These are phyloP conservation scores for Colletotrichum nymphaeae DNA, from an alignment of 2,329 filamentous ascomycete genomes.

Conservation along the genomic window DNA sequence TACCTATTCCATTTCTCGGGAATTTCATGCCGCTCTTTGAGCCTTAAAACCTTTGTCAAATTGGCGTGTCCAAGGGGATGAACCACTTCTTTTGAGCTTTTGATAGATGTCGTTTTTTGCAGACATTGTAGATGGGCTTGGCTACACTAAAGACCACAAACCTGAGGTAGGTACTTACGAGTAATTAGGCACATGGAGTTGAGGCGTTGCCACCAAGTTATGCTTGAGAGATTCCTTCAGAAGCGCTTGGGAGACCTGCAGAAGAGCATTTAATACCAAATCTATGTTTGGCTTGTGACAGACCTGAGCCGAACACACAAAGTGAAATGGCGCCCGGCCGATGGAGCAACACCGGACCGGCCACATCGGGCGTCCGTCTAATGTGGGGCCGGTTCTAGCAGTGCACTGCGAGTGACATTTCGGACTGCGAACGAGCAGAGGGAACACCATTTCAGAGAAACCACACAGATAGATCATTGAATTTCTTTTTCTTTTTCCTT, in stretches of 20 bases:
- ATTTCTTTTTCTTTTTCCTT: neutral
- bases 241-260: neutral
- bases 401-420: neutral
- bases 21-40: neutral
- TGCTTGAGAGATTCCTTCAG: neutral
- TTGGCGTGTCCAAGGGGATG: neutral
- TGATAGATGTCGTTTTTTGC: too few relatives aligned
- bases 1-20: neutral
- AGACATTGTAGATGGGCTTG: neutral
- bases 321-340: neutral
- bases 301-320: neutral
- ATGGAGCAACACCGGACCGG: neutral
- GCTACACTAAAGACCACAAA: too few relatives aligned
- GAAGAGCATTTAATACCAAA: neutral
- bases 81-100: neutral
- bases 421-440: neutral
- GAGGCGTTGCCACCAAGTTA: neutral
- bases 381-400: constrained; percentile 7
- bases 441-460: neutral
- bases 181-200: neutral
- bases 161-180: neutral
- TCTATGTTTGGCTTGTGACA: neutral
- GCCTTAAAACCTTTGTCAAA: neutral
- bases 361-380: neutral
- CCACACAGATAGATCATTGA: neutral